Conservation (phyloP, 305 asterid species). For the Caryopteris hybrid region DNA sequence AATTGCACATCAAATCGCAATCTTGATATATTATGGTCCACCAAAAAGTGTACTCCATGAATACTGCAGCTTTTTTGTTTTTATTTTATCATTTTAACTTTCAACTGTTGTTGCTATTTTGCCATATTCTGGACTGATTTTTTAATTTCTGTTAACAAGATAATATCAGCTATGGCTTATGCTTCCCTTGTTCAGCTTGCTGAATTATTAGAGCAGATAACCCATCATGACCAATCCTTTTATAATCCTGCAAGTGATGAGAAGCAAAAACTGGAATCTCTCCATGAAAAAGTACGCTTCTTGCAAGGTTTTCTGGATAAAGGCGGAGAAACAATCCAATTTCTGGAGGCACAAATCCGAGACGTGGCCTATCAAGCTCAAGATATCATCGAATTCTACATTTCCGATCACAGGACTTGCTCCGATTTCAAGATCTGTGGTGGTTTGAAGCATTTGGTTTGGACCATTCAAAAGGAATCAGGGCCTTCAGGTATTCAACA, state of each 20-base stretch:
- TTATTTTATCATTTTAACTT: too few species aligned
- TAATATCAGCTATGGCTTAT: constrained; percentile 3
- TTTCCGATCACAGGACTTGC: neutral
- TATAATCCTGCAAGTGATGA: neutral
- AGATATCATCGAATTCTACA: neutral
- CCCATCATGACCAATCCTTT: neutral
- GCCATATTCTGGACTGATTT: too few species aligned
- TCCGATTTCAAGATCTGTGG: neutral
- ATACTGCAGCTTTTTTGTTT: too few species aligned
- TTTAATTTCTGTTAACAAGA: too few species aligned
- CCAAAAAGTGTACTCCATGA: too few species aligned
- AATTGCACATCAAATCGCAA: too few species aligned
- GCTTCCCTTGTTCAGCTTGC: constrained; percentile 6
- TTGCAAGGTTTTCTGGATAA: constrained; percentile 7
- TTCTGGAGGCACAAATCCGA: constrained; percentile 1
- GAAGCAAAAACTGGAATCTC: neutral
- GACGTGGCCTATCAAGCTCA: neutral
- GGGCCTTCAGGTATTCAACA: neutral
- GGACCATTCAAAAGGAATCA: neutral
- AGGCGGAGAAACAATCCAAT: neutral
- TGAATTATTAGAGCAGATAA: neutral
- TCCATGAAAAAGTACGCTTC: neutral
- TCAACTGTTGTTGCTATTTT: too few species aligned
- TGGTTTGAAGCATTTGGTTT: neutral
- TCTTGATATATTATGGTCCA: too few species aligned